Conservation (phyloP, 495 filamentous ascomycete genomes). For the Neohortaea acidophila region DNA sequence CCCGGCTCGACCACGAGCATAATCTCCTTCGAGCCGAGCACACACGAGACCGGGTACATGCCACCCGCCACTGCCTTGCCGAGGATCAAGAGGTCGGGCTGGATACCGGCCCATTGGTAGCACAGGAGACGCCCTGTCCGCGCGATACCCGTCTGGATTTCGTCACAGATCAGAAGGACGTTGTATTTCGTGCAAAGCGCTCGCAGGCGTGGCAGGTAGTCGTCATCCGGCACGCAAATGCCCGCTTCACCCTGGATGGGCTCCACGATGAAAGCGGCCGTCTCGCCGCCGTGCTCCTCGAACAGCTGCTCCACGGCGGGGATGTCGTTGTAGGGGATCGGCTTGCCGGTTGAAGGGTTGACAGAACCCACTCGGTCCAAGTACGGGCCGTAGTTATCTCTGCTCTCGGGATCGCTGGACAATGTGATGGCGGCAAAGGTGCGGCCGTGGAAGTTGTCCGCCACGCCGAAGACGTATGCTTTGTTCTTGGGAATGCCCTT, state of each 20-base stretch:
- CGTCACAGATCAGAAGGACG: constrained; percentile 88
- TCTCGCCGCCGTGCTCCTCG: constrained; percentile 63
- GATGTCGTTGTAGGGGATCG: constrained; percentile 75
- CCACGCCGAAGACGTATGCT: constrained; percentile 68
- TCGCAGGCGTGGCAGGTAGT: constrained; percentile 69
- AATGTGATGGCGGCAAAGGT: constrained; percentile 92
- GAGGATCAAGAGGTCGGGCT: constrained; percentile 84
- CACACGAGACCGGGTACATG: constrained; percentile 95
- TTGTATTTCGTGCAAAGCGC: constrained; percentile 87
- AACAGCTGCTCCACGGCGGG: constrained; percentile 66
- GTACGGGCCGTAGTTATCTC: constrained; percentile 93
- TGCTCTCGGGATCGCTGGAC: constrained; percentile 85
- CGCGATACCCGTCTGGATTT: constrained; percentile 97
- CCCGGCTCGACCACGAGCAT: constrained; percentile 97
- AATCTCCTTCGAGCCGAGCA: constrained; percentile 74
- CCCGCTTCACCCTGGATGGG: constrained; percentile 97
- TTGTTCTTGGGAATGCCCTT: constrained; percentile 78
- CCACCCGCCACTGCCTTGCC: constrained; percentile 96
- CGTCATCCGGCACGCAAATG: constrained; percentile 85
- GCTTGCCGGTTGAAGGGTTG: constrained; percentile 59
- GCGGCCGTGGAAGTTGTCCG: constrained; percentile 92
- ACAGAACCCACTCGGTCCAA: constrained; percentile 71
- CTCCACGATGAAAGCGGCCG: constrained; percentile 89
- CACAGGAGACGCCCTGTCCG: constrained; percentile 87
- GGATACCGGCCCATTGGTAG: constrained; percentile 85